Base-by-base conservation (phyloP, 2,329 filamentous ascomycete genomes). In the Talaromyces islandicus region DNA sequence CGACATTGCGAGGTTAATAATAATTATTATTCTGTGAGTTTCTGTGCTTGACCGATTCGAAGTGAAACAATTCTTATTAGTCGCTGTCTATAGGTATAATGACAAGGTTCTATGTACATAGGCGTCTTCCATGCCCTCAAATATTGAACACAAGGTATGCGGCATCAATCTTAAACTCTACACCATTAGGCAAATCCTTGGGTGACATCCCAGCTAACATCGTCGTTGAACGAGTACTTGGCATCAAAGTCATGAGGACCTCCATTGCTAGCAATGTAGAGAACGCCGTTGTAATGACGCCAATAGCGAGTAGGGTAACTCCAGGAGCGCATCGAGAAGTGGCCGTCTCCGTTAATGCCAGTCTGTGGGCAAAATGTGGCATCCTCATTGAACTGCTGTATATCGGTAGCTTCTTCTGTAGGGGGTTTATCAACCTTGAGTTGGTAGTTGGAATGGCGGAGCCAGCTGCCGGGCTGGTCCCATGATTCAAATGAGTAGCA, bases 401-500 rank as follows among this genome's bases (percentile, higher is more conserved):
- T 60, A 35, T 46, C 54, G 27, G 56, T 53, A 25, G 56, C 21
- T 14, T 30, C 54, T 27, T 27, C 25, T 27, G 25, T 27, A 27
- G 25, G 25, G 25, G 25, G 25, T 6, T 27, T 27, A 21, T 60
- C 38, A 27, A 54, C 24, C 32, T 52, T 17, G 32, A 60, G 54
- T 27, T 56, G 30, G 41, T 53, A 60, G 35, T 54, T 46, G 21
- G 56, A 53, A 29, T 60, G 58, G 21, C 58, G 54, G n/a, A 60
- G 56, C 12, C 32, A 60, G 46, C 58, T 60, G 25, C 54, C 58
- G 11, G 58, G 54, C 12, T 43, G 56, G 24, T 60, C 58, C 17
- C 50, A 43, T 4, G 58, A 60, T 50, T 60, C 58, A 38, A 60
- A 60, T 3, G 58, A 60, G 58, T 53, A 60, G 54, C 58, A 60